A percentile compares a stretch with the other conserved stretches of the same genome.
phyloP scores from a whole-genome alignment of 75 land plant species.

The Cryptomeria japonica region DNA sequence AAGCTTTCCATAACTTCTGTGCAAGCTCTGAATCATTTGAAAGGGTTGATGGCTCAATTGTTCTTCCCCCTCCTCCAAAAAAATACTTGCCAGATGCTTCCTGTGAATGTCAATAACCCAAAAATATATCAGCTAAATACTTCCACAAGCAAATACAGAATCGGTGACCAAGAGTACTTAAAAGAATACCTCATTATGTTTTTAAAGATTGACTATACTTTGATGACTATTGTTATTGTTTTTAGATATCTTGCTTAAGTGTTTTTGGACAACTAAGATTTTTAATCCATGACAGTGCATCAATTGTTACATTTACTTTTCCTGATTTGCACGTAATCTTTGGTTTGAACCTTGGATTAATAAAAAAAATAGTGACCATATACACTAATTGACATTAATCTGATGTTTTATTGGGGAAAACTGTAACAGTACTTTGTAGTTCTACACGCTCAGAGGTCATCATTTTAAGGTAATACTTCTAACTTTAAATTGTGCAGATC shows the following conservation, averaged over 20 bases:
- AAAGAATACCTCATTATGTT: not conserved
- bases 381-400: not conserved
- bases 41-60: slow-evolving; percentile 42
- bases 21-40: slow-evolving; percentile 57
- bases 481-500: not conserved
- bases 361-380: not conserved
- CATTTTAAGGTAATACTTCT: not conserved
- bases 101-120: slow-evolving; percentile 26
- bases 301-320: not conserved
- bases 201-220: not conserved
- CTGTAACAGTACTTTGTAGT: not conserved
- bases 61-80: slow-evolving; percentile 74
- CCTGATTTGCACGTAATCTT: not conserved
- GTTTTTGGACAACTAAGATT: not conserved
- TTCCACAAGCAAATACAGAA: not conserved
- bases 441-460: too few species aligned
- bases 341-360: not conserved
- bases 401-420: not conserved
- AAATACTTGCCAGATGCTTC: slow-evolving; percentile 71
- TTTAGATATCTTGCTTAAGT: not conserved
- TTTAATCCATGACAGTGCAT: not conserved
- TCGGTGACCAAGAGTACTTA: not conserved
- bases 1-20: slow-evolving; percentile 50
- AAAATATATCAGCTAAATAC: not conserved
- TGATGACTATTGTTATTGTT: not conserved